phyloP scores from a whole-genome alignment of 805 yeast genomes.

The Myxozyma monticola region DNA sequence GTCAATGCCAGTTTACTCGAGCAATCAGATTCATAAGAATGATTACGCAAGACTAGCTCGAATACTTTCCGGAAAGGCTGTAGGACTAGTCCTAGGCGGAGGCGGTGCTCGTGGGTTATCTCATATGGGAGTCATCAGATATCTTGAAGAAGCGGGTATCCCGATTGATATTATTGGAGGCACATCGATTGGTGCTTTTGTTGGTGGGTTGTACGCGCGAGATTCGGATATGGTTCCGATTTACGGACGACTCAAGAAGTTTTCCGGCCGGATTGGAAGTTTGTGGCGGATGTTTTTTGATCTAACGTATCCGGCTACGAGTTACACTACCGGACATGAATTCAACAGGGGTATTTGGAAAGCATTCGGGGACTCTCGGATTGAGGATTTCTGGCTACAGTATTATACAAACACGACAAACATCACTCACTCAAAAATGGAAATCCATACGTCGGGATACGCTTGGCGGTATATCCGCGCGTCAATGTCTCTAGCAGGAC shows the following conservation, averaged over 20 bases:
- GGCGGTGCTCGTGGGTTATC: slow-evolving; percentile 97
- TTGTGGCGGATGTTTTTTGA: slow-evolving; percentile 83
- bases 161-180: slow-evolving; percentile 96
- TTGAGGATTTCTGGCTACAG: slow-evolving; percentile 94
- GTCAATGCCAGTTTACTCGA: slow-evolving; percentile 35
- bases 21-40: slow-evolving; percentile 63
- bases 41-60: slow-evolving; percentile 90
- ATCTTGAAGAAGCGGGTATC: slow-evolving; percentile 86
- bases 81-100: slow-evolving; percentile 93
- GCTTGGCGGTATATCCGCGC: slow-evolving; percentile 97
- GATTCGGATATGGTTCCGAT: slow-evolving; percentile 90
- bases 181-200: slow-evolving; percentile 92
- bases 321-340: slow-evolving; percentile 96
- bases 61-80: slow-evolving; percentile 85
- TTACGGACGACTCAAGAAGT: slow-evolving; percentile 84
- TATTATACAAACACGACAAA: slow-evolving; percentile 91
- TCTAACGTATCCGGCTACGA: slow-evolving; percentile 87
- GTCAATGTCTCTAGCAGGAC: slow-evolving; percentile 93
- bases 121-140: slow-evolving; percentile 87
- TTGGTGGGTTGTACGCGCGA: slow-evolving; percentile 91
- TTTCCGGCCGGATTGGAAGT: slow-evolving; percentile 77
- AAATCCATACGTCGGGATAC: slow-evolving; percentile 85
- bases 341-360: slow-evolving; percentile 98
- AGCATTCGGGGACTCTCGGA: slow-evolving; percentile 84
- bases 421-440: slow-evolving; percentile 93